phyloP scores from a whole-genome alignment of 2,329 filamentous ascomycete species.

The Golovinomyces cichoracearum region DNA sequence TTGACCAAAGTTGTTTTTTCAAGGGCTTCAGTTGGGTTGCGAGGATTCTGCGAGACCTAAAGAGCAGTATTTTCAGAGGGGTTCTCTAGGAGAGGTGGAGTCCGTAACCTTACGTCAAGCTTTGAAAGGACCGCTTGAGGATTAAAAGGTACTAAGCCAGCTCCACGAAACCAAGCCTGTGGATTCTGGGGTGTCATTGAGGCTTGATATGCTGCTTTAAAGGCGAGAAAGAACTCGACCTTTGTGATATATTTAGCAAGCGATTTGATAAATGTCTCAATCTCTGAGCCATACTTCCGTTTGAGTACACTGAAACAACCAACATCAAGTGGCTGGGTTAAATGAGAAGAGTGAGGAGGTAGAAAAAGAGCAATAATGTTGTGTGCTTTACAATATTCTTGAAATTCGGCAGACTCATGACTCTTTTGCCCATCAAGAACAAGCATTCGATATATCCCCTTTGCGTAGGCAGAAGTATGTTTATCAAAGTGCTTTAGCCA shows the following conservation, averaged over 20 bases:
- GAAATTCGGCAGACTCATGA: no score
- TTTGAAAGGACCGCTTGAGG: slow-evolving; percentile 2
- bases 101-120: slow-evolving; percentile 12
- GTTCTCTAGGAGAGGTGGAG: slow-evolving; percentile 5
- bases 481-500: slow-evolving; percentile 14
- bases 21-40: slow-evolving; percentile 1
- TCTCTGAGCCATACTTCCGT: neutral
- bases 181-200: slow-evolving; percentile 13
- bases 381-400: slow-evolving; percentile 14
- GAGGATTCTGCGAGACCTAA: slow-evolving; percentile 2
- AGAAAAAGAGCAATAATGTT: slow-evolving; percentile 16
- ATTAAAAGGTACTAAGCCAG: slow-evolving; percentile 14
- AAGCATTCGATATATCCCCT: slow-evolving; percentile 4
- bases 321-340: neutral
- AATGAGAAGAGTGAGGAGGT: neutral
- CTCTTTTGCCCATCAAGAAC: slow-evolving; percentile 7
- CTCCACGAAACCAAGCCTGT: slow-evolving; percentile 12
- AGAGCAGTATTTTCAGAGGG: slow-evolving; percentile 1
- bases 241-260: slow-evolving; percentile 11
- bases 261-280: neutral
- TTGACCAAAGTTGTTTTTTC: neutral
- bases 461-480: slow-evolving; percentile 2
- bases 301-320: slow-evolving; percentile 16
- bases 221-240: slow-evolving; percentile 10
- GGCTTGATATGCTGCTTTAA: slow-evolving; percentile 9